A percentile compares a stretch with the other conserved stretches of the same genome.
These are phyloP conservation scores for Diaporthe sp. DNA, from an alignment of 2,329 filamentous ascomycete species.

Conservation along the genomic window DNA sequence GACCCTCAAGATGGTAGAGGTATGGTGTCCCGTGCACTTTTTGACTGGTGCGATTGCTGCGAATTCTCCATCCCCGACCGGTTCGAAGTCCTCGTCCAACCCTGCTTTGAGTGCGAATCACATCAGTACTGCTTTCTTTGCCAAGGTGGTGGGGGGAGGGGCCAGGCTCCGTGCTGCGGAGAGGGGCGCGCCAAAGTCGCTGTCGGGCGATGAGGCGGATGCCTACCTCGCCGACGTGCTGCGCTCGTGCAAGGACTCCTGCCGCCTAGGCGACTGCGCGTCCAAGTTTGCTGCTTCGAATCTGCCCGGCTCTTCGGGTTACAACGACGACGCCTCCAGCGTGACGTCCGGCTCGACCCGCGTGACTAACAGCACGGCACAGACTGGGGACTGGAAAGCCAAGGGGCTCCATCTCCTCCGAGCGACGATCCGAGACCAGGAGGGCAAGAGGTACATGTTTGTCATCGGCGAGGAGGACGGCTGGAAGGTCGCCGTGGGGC, in stretches of 20 bases:
- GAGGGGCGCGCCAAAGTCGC: conserved; percentile 63
- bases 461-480: conserved; percentile 74
- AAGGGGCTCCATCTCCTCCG: conserved; percentile 74
- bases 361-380: conserved; percentile 56
- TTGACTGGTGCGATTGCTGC: conserved; percentile 60
- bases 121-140: conserved; percentile 58
- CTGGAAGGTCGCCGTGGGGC: conserved; percentile 76
- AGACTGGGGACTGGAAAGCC: conserved; percentile 67
- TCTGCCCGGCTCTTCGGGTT: conserved; percentile 9
- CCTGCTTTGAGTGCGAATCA: conserved; percentile 47
- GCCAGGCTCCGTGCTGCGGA: conserved; percentile 60
- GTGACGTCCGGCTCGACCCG: conserved; percentile 45
- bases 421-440: conserved; percentile 75
- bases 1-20: conserved; percentile 94
- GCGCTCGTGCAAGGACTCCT: conserved; percentile 75
- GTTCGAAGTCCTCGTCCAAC: conserved; percentile 54
- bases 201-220: conserved; percentile 76
- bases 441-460: conserved; percentile 76
- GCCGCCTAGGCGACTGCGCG: conserved; percentile 67
- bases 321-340: conserved; percentile 41
- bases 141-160: conserved; percentile 61
- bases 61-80: conserved; percentile 52
- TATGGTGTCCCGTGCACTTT: conserved; percentile 81
- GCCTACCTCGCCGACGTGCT: conserved; percentile 74
- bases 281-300: conserved; percentile 52